Base-by-base conservation (phyloP, 768 basidiomycete species). In the Cystobasidium onofrii region DNA sequence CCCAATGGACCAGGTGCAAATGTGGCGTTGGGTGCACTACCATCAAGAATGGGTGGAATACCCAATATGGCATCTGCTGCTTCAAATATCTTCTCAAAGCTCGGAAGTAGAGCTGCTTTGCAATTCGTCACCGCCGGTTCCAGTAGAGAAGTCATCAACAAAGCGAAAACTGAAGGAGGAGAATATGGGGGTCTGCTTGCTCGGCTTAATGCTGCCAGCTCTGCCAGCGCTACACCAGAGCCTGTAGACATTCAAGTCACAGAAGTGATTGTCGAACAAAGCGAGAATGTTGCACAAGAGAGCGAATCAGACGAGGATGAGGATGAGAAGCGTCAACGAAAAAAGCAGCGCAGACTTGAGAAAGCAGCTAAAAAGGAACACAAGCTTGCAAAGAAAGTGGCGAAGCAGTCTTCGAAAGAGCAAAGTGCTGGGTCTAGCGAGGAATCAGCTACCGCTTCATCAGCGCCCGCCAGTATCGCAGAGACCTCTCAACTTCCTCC, bases 131-230 rank as follows among this genome's bases (percentile, higher is more conserved):
- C 50, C 17, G 69, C 69, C 23, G 73, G 73, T 2, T 57, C 73
- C 23, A 70, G 29, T 31, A 76, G 74, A 10, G 73, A 73, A 41
- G 69, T 60, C 23, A 31, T 66, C 62, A 20, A 75, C 73, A 46
- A 52, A 54, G 34, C 63, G 9, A 70, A 71, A 64, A 73, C 50
- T 9, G 69, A 71, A 60, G 78, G 78, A 0, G 78, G 78, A 36
- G 78, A 78, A 74, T 78, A 77, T 63, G 76, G 75, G 1, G 63
- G 73, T 13, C 70, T 78, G 18, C 63, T 78, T 27, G 76, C 76
- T 25, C 20, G 78, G 46, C 52, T 78, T 33, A 78, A 78, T 66
- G 72, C 73, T 36, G 63, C 70, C 41, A 64, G 61, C 66, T 67
- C 70, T 65, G 73, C 70, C 41, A 64, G 61, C 69, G 76, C 63